phyloP scores from a whole-genome alignment of 306 rosid genomes.

The Senna tora region DNA sequence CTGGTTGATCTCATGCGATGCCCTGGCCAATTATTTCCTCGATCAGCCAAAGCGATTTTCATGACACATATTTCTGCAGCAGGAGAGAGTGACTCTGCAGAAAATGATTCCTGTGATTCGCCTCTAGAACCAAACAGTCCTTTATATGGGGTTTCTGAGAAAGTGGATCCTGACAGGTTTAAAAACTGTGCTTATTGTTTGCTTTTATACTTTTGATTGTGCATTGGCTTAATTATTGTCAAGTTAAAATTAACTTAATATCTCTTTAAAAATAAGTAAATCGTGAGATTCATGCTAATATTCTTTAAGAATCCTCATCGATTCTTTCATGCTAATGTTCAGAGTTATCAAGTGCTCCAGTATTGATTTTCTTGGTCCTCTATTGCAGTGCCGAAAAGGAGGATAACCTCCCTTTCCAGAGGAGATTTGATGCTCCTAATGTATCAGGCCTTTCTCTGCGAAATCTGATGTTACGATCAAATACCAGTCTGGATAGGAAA shows the following conservation, averaged over 20 bases:
- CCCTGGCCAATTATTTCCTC: conserved; percentile 88
- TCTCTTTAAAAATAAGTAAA: neutral
- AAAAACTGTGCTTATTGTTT: conserved; percentile 27
- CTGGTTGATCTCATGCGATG: conserved; percentile 94
- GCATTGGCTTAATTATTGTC: conserved; percentile 20
- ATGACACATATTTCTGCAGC: conserved; percentile 93
- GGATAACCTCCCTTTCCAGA: conserved; percentile 70
- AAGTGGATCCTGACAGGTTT: conserved; percentile 68
- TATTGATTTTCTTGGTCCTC: conserved; percentile 37
- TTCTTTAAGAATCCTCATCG: neutral
- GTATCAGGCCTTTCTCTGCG: conserved; percentile 70
- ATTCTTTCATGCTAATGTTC: neutral
- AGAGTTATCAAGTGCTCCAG: conserved; percentile 3
- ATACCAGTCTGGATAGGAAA: conserved; percentile 65
- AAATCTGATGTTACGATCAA: conserved; percentile 78
- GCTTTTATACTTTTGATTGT: conserved; percentile 30
- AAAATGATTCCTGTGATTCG: conserved; percentile 97
- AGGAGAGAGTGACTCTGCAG: conserved; percentile 99
- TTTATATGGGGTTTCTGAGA: conserved; percentile 85
- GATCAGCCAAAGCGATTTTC: conserved; percentile 80
- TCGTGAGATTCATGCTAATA: neutral
- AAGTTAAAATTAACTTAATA: neutral
- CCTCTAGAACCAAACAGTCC: conserved; percentile 97
- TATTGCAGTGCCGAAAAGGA: conserved; percentile 73
- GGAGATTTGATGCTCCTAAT: conserved; percentile 70